Base-by-base conservation (phyloP, 2,329 filamentous ascomycete species). In the Aspergillus sp. region DNA sequence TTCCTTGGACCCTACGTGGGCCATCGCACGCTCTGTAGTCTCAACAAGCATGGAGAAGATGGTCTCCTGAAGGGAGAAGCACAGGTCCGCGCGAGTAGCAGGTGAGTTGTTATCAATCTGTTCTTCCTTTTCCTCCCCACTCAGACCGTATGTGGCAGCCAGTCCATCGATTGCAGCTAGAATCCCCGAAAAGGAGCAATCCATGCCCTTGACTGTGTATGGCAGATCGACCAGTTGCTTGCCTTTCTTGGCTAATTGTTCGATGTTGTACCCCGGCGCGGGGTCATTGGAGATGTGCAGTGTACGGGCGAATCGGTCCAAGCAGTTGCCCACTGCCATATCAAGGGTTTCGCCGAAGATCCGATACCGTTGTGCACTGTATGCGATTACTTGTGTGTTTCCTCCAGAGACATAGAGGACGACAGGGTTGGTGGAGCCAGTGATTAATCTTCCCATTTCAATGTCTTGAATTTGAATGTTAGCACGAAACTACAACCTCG, bases 321-420 rank as follows among this genome's bases (percentile, higher is more conserved):
- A 81, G 65, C 93, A 97, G 71, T 98, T 98, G 5, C 93, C 93
- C 8, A 98, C 91, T 10, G 93, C 93, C 53, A 97, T 97, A 64
- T 98, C 93, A 40, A 98, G 82, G 2, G 93, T 90, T 72, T 98
- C 93, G 49, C 93, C 93, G 66, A 98, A 98, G 64, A 98, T 98
- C 45, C 93, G 86, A 72, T 98, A 98, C 45, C 91, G 81, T 64
- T 90, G 88, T 52, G 91, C 87, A 31, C 89, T 90, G 71, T 97
- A 98, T 37, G 93, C 93, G 54, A 97, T 97, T 27, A 97, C 91
- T 71, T 98, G 91, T 10, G 91, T 95, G 73, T 98, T 98, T 46
- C 93, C 93, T 49, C 93, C 93, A 19, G 83, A 89, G 33, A 97
- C 93, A 68, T 98, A 98, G 33, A 98, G 75, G 38, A 98, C 93